These are phyloP conservation scores for Parmelia sp. DNA, from an alignment of 495 filamentous ascomycete genomes.

Conservation along the genomic window DNA sequence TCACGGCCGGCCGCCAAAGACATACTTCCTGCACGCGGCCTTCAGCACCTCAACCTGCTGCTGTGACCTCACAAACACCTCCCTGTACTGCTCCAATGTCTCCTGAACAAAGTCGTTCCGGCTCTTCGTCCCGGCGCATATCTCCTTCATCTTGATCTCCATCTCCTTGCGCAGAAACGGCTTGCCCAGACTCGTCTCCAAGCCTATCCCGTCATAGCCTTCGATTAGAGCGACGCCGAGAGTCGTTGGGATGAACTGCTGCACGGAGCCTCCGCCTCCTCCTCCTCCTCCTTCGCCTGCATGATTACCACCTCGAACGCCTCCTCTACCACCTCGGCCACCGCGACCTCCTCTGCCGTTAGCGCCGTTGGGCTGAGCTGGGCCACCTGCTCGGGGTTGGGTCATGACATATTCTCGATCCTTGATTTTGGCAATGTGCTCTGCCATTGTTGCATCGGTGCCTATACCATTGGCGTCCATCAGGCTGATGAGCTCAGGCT, in stretches of 20 bases:
- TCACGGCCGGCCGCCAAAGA: constrained; percentile 33
- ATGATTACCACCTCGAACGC: constrained; percentile 36
- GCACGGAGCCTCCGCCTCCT: constrained; percentile 47
- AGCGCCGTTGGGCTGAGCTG: constrained; percentile 21
- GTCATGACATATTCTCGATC: constrained; percentile 74
- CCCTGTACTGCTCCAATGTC: constrained; percentile 75
- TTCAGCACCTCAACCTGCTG: constrained; percentile 71
- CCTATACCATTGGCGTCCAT: constrained; percentile 99
- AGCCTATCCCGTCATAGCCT: constrained; percentile 85
- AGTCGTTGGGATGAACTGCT: constrained; percentile 85
- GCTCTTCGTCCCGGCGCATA: constrained; percentile 79
- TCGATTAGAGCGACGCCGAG: constrained; percentile 86
- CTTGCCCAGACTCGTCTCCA: constrained; percentile 87
- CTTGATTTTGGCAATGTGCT: constrained; percentile 94
- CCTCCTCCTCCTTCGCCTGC: constrained; percentile 40
- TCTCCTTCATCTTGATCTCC: constrained; percentile 89
- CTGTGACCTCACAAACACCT: constrained; percentile 71
- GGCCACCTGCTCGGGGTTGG: constrained; percentile 42
- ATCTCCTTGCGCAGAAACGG: constrained; percentile 98
- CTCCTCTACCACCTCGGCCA: constrained; percentile 41
- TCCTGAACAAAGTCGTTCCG: constrained; percentile 67
- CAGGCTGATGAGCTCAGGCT: constrained; percentile 91
- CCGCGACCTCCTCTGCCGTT: constrained; percentile 35
- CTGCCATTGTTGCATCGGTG: constrained; percentile 97
- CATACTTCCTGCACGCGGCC: constrained; percentile 46